Percentiles rank a stretch among this genome's conserved stretches.
These are phyloP conservation scores for Beta lomatogona DNA, from an alignment of 179 eudicot genomes.

Conservation along the genomic window DNA sequence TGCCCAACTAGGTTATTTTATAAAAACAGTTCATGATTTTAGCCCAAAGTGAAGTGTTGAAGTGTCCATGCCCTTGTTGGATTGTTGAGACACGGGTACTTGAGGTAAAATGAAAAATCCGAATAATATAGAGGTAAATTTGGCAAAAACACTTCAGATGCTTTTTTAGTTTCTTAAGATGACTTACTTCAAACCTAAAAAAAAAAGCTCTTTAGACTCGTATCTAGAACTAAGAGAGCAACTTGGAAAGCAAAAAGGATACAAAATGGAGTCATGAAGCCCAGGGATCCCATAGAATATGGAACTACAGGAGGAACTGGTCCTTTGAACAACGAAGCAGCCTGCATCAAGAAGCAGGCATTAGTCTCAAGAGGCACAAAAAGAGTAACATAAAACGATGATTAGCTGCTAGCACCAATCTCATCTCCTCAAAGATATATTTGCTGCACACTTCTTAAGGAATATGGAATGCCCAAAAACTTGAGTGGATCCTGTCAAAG, in stretches of 20 bases:
- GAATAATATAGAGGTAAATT: background rate
- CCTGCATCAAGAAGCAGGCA: constrained; percentile 48
- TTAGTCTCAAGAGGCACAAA: background rate
- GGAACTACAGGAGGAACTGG: constrained; percentile 95
- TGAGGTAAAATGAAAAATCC: too few relatives aligned
- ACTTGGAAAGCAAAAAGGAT: constrained; percentile 51
- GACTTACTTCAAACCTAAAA: background rate
- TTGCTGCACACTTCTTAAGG: too few relatives aligned
- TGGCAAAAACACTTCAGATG: background rate
- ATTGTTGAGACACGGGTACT: too few relatives aligned
- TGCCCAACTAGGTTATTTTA: too few relatives aligned
- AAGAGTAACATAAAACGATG: background rate
- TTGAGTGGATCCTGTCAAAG: background rate
- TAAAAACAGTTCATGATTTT: too few relatives aligned
- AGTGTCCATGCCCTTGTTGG: too few relatives aligned
- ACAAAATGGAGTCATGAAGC: constrained; percentile 98
- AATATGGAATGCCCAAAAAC: background rate
- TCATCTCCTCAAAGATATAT: background rate
- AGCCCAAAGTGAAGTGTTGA: too few relatives aligned
- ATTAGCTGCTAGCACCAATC: background rate
- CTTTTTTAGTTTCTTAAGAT: background rate
- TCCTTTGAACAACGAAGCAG: constrained; percentile 97
- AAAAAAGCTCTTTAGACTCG: background rate
- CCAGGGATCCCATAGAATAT: constrained; percentile 91
- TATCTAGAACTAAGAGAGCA: background rate